These are phyloP conservation scores for Apiosordaria backusii DNA, from an alignment of 495 filamentous ascomycete species.

Conservation along the genomic window DNA sequence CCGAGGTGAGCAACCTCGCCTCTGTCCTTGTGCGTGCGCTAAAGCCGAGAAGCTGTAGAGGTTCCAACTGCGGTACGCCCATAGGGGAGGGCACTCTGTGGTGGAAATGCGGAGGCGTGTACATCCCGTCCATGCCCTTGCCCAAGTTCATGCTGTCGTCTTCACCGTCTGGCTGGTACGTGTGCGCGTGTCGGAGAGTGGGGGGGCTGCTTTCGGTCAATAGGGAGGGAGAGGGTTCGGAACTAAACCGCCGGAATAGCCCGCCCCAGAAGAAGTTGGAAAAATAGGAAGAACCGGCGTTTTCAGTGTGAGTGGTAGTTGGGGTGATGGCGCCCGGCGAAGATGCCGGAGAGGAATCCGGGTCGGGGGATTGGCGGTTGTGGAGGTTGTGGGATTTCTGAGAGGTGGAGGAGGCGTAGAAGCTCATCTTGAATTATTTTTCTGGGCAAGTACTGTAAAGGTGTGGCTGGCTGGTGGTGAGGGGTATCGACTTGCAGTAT, in stretches of 20 bases:
- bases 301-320: constrained; percentile 22
- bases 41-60: constrained; percentile 42
- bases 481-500: not conserved
- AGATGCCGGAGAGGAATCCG: constrained; percentile 23
- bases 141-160: constrained; percentile 20
- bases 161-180: constrained; percentile 26
- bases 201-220: constrained; percentile 6
- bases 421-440: constrained; percentile 17
- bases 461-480: not conserved
- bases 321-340: constrained; percentile 36
- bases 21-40: constrained; percentile 34
- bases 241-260: constrained; percentile 36
- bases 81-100: constrained; percentile 37
- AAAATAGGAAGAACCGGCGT: constrained; percentile 26
- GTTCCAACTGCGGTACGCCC: constrained; percentile 44
- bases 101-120: constrained; percentile 33
- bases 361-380: constrained; percentile 27
- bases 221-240: constrained; percentile 22
- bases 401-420: constrained; percentile 19
- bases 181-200: constrained; percentile 21
- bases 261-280: constrained; percentile 35
- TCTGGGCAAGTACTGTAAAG: not conserved
- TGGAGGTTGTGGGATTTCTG: constrained; percentile 6
- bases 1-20: constrained; percentile 57
- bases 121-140: constrained; percentile 33